Percentiles rank a stretch among this genome's conserved stretches.
phyloP scores from a whole-genome alignment of 768 basidiomycete genomes.

The Auricularia sp. region DNA sequence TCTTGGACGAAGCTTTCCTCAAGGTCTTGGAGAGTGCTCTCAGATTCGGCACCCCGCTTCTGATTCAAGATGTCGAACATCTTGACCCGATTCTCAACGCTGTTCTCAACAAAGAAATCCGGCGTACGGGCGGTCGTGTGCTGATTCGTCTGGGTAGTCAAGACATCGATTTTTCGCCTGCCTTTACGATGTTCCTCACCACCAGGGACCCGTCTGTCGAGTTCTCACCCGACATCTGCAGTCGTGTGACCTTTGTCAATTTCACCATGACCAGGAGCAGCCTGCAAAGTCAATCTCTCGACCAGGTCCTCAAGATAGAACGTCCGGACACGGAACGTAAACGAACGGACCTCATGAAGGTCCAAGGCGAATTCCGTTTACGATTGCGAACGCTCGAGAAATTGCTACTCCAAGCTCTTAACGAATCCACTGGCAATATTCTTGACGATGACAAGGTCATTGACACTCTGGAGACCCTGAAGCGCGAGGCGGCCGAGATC shows the following conservation, averaged over 20 bases:
- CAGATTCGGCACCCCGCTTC: conserved; percentile 92
- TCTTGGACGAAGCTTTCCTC: conserved; percentile 96
- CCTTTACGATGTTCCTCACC: conserved; percentile 99
- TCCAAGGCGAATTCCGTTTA: conserved; percentile 95
- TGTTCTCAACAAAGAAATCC: conserved; percentile 92
- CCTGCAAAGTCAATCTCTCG: conserved; percentile 94
- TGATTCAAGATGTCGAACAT: conserved; percentile 97
- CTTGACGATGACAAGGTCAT: conserved; percentile 99
- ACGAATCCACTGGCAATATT: conserved; percentile 94
- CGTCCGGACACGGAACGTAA: conserved; percentile 94
- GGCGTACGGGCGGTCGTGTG: conserved; percentile 93
- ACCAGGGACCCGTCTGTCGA: conserved; percentile 96
- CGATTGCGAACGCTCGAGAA: conserved; percentile 89
- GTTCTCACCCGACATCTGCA: conserved; percentile 97
- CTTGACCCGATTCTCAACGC: conserved; percentile 96
- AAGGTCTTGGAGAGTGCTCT: conserved; percentile 98
- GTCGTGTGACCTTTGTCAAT: conserved; percentile 91
- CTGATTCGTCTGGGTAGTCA: conserved; percentile 93
- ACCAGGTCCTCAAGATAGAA: conserved; percentile 94
- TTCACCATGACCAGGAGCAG: conserved; percentile 99
- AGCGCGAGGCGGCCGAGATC: conserved; percentile 92
- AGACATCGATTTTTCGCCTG: conserved; percentile 98
- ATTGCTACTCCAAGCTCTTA: conserved; percentile 84
- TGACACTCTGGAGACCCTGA: conserved; percentile 87
- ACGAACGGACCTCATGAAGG: conserved; percentile 92